A percentile compares a stretch with the other conserved stretches of the same genome.
phyloP scores from a whole-genome alignment of 2,329 filamentous ascomycete genomes.

The Sarocladiaceae sp. region DNA sequence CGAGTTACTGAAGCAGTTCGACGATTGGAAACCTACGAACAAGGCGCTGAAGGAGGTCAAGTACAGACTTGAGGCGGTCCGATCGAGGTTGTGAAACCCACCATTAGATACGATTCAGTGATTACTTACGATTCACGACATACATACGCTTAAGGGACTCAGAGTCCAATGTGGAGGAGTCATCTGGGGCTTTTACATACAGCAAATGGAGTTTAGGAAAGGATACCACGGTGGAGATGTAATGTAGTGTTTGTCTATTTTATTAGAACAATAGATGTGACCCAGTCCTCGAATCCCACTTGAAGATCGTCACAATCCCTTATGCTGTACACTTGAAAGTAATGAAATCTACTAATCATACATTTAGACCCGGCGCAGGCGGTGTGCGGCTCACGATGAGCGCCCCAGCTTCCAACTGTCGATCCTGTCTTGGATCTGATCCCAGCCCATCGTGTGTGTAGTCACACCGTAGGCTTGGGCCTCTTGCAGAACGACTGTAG shows the following conservation, averaged over 20 bases:
- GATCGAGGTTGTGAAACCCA: constrained; percentile 59
- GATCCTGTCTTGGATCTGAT: constrained; percentile 84
- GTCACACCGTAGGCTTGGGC: constrained; percentile 69
- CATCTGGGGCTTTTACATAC: too few relatives aligned
- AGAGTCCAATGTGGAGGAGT: too few relatives aligned
- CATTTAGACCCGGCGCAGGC: neutral
- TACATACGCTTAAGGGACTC: too few relatives aligned
- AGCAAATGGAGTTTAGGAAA: neutral
- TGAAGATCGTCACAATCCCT: neutral
- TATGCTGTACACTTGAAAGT: neutral
- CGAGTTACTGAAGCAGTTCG: constrained; percentile 80
- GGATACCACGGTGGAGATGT: constrained; percentile 4
- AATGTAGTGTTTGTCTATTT: neutral
- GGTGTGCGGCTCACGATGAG: constrained; percentile 10
- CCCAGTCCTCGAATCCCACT: neutral
- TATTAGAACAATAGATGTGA: neutral
- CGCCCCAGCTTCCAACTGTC: constrained; percentile 71
- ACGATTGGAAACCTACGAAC: constrained; percentile 85
- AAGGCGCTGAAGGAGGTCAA: constrained; percentile 96
- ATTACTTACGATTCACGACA: too few relatives aligned
- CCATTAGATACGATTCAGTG: neutral
- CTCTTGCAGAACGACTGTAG: constrained; percentile 93
- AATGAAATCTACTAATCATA: constrained; percentile 1
- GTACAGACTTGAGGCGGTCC: constrained; percentile 85
- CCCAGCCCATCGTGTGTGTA: constrained; percentile 71